Evolutionary conservation across 345 rosid species (phyloP).

Genomic region (Microthlaspi erraticum): DNA sequence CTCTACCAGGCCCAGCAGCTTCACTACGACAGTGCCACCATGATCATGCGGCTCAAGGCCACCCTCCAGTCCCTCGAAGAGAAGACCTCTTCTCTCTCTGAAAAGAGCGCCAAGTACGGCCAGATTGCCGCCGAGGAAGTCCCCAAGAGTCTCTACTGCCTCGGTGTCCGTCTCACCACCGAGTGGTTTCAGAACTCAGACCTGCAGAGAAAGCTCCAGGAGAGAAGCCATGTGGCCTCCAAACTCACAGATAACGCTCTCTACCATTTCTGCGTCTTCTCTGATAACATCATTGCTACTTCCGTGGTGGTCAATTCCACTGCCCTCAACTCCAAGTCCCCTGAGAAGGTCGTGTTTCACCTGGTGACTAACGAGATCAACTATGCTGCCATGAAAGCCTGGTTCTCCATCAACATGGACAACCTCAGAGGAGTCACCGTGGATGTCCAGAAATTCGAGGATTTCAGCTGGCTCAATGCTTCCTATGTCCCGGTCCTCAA

Average conservation of each 20-base stretch:
- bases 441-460: constrained; percentile 89
- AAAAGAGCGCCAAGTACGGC: constrained; percentile 89
- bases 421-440: constrained; percentile 72
- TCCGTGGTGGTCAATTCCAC: constrained; percentile 95
- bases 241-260: constrained; percentile 67
- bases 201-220: constrained; percentile 52
- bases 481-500: constrained; percentile 92
- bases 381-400: constrained; percentile 84
- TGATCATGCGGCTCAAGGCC: constrained; percentile 93
- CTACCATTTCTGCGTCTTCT: constrained; percentile 83
- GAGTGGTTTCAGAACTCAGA: constrained; percentile 72
- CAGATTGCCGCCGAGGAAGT: constrained; percentile 97
- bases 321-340: constrained; percentile 66
- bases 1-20: constrained; percentile 88
- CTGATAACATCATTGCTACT: constrained; percentile 89
- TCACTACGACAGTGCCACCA: constrained; percentile 91
- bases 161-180: constrained; percentile 77
- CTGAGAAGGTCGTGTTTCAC: constrained; percentile 73
- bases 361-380: constrained; percentile 88
- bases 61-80: constrained; percentile 82
- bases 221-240: constrained; percentile 46
- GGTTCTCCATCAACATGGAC: constrained; percentile 66
- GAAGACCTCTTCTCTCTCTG: constrained; percentile 66
- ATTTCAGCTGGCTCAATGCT: constrained; percentile 89
- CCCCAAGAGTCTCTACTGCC: constrained; percentile 91